Evolutionary conservation across 257 asterid genomes (phyloP), one percentile per base, ranked within the genome.

Genomic region (Fraxinus excelsior): DNA sequence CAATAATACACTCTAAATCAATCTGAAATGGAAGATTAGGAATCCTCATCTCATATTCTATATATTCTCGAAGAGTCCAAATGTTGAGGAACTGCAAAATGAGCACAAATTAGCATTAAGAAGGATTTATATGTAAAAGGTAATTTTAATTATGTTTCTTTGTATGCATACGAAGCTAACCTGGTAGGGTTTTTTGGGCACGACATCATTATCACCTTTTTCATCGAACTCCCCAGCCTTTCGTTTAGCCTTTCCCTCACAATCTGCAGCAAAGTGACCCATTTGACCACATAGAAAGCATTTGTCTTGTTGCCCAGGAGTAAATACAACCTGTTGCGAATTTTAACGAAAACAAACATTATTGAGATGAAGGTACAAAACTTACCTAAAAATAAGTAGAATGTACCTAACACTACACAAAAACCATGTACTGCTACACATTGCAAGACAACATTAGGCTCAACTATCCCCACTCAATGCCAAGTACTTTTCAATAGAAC

Each of bases 181-280:
- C 92, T 95, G 99, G 73, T 83, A 95, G 29, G 98, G 99, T 79
- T 95, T 95, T 85, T 91, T 95, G 4, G 97, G 91, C 82, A 89
- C 91, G 56, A 80, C 79, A 64, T 86, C 97, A 76, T 89, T 91
- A 2, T 40, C 46, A 78, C 95, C 91, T 88, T 94, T 94, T 87
- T 94, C 98, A 84, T 94, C 97, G 84, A 92, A 94, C 79, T 94
- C 97, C 82, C 98, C 97, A 35, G 97, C 90, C 85, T 94, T 94
- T 77, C 97, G 90, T 86, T 95, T 95, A 23, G 91, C 88, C 87
- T 95, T 93, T 73, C 99, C 98, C 86, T 95, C 91, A 77, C 98
- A 95, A 21, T 81, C 76, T 75, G 97, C 97, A 65, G 98, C 98
- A 71, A 91, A 77, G 85, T 95, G 98, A 53, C 99, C 99, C 87